These are phyloP conservation scores for Colletotrichum sp. DNA, from an alignment of 2,329 filamentous ascomycete genomes.

Conservation along the genomic window DNA sequence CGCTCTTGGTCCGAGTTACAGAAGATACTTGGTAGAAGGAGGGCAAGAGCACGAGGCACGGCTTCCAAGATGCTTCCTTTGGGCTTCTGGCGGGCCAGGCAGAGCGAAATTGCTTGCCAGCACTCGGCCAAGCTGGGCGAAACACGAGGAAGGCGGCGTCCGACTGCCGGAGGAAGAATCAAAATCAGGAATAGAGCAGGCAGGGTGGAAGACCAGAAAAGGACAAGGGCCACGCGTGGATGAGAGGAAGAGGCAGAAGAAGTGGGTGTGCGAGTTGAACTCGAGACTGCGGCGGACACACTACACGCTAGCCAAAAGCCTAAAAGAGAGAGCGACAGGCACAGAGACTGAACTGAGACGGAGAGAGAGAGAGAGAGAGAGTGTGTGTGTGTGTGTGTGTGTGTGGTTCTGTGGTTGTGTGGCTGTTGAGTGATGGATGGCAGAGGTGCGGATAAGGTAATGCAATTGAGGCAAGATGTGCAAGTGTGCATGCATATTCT, in stretches of 20 bases:
- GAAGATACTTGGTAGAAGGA: background rate
- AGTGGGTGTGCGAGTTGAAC: background rate
- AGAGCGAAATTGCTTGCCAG: constrained; percentile 10
- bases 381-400: too few relatives aligned
- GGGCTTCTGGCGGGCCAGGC: background rate
- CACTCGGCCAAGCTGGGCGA: constrained; percentile 4
- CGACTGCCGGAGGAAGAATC: constrained; percentile 16
- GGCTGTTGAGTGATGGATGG: background rate
- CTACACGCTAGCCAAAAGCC: background rate
- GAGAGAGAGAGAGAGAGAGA: background rate
- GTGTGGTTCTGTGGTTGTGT: background rate
- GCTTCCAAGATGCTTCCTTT: constrained; percentile 9
- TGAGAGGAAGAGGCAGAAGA: background rate
- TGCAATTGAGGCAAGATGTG: constrained; percentile 4
- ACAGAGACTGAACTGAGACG: background rate
- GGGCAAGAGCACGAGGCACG: background rate
- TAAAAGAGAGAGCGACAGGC: background rate
- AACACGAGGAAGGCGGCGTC: constrained; percentile 8
- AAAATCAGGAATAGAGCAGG: constrained; percentile 18
- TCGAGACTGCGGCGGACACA: background rate
- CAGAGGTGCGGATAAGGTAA: background rate
- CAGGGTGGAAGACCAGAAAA: background rate
- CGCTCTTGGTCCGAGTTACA: background rate
- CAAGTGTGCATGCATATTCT: constrained; percentile 8
- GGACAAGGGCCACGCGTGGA: constrained; percentile 4